Percentiles rank a stretch among this genome's conserved stretches.
phyloP scores from a whole-genome alignment of 768 basidiomycete genomes.

The Gloeopeniophorella convolvens region DNA sequence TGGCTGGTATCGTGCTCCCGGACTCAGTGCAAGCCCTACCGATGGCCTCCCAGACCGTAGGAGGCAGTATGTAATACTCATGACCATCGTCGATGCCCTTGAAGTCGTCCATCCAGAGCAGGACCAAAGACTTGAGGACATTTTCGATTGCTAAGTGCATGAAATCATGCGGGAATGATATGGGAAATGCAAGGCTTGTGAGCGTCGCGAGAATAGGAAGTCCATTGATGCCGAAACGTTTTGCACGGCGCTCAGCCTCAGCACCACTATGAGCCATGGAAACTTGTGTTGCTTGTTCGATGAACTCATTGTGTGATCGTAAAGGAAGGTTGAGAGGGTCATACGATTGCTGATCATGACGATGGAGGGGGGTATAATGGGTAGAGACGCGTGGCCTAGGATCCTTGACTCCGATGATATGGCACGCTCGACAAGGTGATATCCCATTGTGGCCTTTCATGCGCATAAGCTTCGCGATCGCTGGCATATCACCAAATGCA shows the following conservation, averaged over 20 bases:
- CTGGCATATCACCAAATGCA: conserved; percentile 31
- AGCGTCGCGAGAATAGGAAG: too few species aligned
- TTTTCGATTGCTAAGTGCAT: too few species aligned
- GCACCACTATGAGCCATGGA: too few species aligned
- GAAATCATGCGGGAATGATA: too few species aligned
- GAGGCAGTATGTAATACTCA: conserved; percentile 26
- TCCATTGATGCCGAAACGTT: conserved; percentile 39
- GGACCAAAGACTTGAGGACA: conserved; percentile 35
- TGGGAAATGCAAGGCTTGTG: too few species aligned
- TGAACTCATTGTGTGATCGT: conserved; percentile 28
- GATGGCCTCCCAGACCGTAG: conserved; percentile 37
- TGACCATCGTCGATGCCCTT: conserved; percentile 32
- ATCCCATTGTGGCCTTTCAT: conserved; percentile 41
- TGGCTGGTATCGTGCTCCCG: conserved; percentile 33
- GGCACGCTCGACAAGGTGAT: conserved; percentile 33
- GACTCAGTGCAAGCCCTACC: conserved; percentile 28
- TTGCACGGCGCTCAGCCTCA: conserved; percentile 51
- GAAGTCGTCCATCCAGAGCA: conserved; percentile 35
- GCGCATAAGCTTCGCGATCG: conserved; percentile 25
- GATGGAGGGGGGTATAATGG: neutral
- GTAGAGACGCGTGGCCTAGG: neutral
- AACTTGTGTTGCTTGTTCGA: conserved; percentile 26
- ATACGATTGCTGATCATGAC: conserved; percentile 4
- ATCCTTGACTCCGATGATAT: conserved; percentile 26
- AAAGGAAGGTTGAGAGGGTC: conserved; percentile 32